phyloP scores from a whole-genome alignment of 441 rosid genomes.

The Biscutella laevigata region DNA sequence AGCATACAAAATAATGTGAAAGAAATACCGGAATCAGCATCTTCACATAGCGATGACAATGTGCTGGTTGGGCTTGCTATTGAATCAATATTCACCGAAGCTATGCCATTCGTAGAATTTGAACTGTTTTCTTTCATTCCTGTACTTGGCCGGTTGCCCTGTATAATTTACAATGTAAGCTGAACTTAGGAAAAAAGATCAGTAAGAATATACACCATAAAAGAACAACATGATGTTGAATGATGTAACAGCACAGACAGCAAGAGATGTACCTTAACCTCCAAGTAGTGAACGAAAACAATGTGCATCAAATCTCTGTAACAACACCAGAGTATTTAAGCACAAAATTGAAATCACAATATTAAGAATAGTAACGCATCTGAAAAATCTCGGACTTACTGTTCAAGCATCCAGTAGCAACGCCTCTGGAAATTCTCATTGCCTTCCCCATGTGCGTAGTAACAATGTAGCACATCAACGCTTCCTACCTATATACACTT shows the following conservation, averaged over 20 bases:
- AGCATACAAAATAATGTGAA: constrained; percentile 3
- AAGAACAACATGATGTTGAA: no score
- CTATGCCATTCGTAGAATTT: constrained; percentile 34
- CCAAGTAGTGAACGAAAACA: constrained; percentile 94
- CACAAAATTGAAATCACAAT: constrained; percentile 7
- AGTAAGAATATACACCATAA: no score
- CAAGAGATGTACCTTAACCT: constrained; percentile 93
- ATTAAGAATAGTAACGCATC: no score
- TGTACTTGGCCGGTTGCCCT: constrained; percentile 59
- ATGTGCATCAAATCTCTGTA: constrained; percentile 89
- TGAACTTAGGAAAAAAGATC: not conserved
- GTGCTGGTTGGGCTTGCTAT: constrained; percentile 73
- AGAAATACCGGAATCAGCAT: constrained; percentile 76
- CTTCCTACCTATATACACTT: constrained; percentile 63
- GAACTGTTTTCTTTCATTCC: constrained; percentile 42
- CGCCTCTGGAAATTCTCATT: constrained; percentile 89
- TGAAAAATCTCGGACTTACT: constrained; percentile 41
- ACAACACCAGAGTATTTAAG: constrained; percentile 8
- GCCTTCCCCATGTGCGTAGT: constrained; percentile 96
- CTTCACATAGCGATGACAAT: constrained; percentile 66
- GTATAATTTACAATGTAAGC: constrained; percentile 13
- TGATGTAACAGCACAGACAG: constrained; percentile 1
- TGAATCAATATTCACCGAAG: constrained; percentile 62
- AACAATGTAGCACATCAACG: constrained; percentile 81
- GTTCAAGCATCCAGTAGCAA: constrained; percentile 93